phyloP scores from a whole-genome alignment of 2,329 filamentous ascomycete species.

The Hortaea werneckii region DNA sequence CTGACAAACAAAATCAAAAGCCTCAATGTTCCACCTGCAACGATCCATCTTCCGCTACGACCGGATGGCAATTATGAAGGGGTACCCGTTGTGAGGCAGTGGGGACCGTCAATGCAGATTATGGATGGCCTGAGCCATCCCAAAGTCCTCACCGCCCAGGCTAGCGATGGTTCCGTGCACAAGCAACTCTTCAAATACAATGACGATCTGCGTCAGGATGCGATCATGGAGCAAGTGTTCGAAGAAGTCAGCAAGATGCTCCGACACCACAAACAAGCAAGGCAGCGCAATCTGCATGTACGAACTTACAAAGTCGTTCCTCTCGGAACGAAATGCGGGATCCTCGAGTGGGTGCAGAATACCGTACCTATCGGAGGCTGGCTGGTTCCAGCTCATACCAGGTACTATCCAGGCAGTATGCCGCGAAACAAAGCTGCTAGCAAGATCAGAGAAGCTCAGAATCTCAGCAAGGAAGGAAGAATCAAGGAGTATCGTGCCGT shows the following conservation, averaged over 20 bases:
- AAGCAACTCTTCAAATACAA: constrained; percentile 93
- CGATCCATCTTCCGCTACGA: constrained; percentile 70
- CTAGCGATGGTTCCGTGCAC: constrained; percentile 66
- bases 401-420: constrained; percentile 75
- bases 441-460: constrained; percentile 63
- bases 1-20: constrained; percentile 54
- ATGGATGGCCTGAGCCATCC: constrained; percentile 85
- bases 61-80: constrained; percentile 63
- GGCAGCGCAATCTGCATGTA: constrained; percentile 80
- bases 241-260: constrained; percentile 87
- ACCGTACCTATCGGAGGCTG: constrained; percentile 89
- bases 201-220: constrained; percentile 80
- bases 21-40: constrained; percentile 72
- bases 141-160: constrained; percentile 79
- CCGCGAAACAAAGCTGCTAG: constrained; percentile 68
- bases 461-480: constrained; percentile 56
- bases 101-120: constrained; percentile 69
- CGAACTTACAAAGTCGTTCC: constrained; percentile 96
- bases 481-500: constrained; percentile 68
- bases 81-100: constrained; percentile 62
- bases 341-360: constrained; percentile 95
- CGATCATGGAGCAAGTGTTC: constrained; percentile 99
- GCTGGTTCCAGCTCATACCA: constrained; percentile 78
- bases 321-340: constrained; percentile 69
- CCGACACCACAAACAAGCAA: constrained; percentile 73